Evolutionary conservation across 2,329 filamentous ascomycete species (phyloP).

Genomic region (Endoconidiophora polonica): DNA sequence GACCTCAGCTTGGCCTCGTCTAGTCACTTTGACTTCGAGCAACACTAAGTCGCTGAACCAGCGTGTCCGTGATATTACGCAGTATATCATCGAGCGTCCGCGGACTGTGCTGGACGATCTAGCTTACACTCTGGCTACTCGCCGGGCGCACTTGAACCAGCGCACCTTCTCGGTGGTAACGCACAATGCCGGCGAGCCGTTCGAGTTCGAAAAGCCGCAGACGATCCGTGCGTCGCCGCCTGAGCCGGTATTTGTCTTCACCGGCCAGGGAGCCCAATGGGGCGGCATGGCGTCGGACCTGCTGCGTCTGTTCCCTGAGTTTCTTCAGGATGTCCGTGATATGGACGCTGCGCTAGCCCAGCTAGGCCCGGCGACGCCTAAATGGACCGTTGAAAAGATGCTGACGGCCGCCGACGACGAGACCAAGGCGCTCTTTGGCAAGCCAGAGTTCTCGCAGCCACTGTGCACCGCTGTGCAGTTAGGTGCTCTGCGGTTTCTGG

Average conservation of each 20-base stretch:
- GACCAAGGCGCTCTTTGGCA: slow-evolving; percentile 19
- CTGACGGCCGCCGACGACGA: slow-evolving; percentile 18
- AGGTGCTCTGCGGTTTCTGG: slow-evolving; percentile 23
- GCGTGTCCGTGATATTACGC: neutral
- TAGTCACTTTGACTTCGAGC: neutral
- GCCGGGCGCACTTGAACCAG: slow-evolving; percentile 13
- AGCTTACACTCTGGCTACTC: slow-evolving; percentile 14
- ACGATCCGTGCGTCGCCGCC: slow-evolving; percentile 14
- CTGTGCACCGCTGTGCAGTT: slow-evolving; percentile 28
- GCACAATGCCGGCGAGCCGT: neutral
- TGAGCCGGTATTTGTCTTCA: slow-evolving; percentile 20
- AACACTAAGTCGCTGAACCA: neutral
- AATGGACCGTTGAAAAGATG: slow-evolving; percentile 25
- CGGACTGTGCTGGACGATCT: slow-evolving; percentile 10
- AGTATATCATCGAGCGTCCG: neutral
- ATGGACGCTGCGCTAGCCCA: slow-evolving; percentile 20
- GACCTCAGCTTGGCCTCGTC: neutral
- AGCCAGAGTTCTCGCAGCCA: slow-evolving; percentile 22
- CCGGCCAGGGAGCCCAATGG: slow-evolving; percentile 24
- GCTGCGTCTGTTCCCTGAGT: slow-evolving; percentile 21
- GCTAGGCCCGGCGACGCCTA: slow-evolving; percentile 18
- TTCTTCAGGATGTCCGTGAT: slow-evolving; percentile 19
- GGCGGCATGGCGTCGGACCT: slow-evolving; percentile 23
- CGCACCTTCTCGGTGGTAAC: slow-evolving; percentile 13
- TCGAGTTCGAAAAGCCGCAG: slow-evolving; percentile 1